These are phyloP conservation scores for Penicillium maclennaniae DNA, from an alignment of 495 filamentous ascomycete genomes.

Conservation along the genomic window DNA sequence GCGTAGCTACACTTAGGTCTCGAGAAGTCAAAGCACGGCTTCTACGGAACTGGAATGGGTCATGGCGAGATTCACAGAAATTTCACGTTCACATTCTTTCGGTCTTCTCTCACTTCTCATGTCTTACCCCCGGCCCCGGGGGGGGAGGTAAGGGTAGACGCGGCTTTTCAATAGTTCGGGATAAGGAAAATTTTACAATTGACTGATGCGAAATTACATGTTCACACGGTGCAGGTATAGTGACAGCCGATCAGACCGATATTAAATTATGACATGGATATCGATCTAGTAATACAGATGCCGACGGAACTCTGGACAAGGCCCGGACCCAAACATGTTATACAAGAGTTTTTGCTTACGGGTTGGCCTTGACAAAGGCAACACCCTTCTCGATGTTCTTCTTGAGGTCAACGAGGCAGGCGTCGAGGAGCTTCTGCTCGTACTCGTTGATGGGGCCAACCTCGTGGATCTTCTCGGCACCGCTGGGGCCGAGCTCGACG, in stretches of 20 bases:
- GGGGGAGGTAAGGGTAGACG: too few relatives aligned
- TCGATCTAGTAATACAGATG: constrained; percentile 24
- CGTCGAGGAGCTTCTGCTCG: constrained; percentile 87
- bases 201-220: not conserved
- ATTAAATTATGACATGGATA: constrained; percentile 17
- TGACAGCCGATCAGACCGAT: constrained; percentile 15
- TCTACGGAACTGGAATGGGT: not conserved
- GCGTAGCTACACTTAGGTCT: constrained; percentile 44
- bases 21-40: not conserved
- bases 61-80: not conserved
- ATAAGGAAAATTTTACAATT: not conserved
- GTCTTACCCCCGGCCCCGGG: too few relatives aligned
- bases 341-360: constrained; percentile 44
- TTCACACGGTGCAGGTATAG: not conserved
- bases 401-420: constrained; percentile 80
- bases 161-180: not conserved
- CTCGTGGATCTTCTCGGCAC: constrained; percentile 86
- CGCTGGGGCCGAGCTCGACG: constrained; percentile 93
- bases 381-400: constrained; percentile 80
- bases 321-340: constrained; percentile 12
- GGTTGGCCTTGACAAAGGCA: constrained; percentile 67
- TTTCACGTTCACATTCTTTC: constrained; percentile 5
- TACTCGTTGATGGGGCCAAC: constrained; percentile 76
- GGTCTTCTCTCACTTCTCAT: not conserved
- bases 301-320: constrained; percentile 4